Evolutionary conservation across 495 filamentous ascomycete species (phyloP).

Genomic region (Apiosordaria backusii): DNA sequence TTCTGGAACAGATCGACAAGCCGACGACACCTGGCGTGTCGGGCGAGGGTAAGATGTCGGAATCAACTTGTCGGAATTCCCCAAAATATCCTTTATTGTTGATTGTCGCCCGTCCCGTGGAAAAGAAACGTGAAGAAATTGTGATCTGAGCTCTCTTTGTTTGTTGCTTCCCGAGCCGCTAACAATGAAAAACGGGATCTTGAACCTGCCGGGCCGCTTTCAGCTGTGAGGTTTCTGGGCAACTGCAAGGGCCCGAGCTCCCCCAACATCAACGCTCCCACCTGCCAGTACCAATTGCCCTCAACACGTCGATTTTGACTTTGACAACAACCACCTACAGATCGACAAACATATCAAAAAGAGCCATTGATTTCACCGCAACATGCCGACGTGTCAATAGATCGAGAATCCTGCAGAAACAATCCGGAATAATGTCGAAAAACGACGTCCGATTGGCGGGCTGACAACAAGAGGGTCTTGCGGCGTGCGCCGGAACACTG

Average conservation of each 20-base stretch:
- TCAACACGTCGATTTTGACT: background rate
- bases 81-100: background rate
- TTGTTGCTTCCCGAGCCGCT: too few species aligned
- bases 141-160: background rate
- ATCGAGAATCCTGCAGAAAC: background rate
- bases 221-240: background rate
- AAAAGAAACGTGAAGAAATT: background rate
- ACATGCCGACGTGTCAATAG: background rate
- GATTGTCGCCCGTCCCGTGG: background rate
- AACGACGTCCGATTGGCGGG: constrained; percentile 4
- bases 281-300: background rate
- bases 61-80: too few species aligned
- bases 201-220: background rate
- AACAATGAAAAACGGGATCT: background rate
- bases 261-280: background rate
- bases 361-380: background rate
- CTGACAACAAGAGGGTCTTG: background rate
- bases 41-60: background rate
- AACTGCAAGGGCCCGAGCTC: background rate
- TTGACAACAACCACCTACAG: background rate
- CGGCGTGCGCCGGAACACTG: constrained; percentile 11
- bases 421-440: background rate
- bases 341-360: background rate
- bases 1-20: constrained; percentile 23
- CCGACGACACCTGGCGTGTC: background rate